phyloP scores from a whole-genome alignment of 352 stramenopile genomes.

The Blastocystis sp. region DNA sequence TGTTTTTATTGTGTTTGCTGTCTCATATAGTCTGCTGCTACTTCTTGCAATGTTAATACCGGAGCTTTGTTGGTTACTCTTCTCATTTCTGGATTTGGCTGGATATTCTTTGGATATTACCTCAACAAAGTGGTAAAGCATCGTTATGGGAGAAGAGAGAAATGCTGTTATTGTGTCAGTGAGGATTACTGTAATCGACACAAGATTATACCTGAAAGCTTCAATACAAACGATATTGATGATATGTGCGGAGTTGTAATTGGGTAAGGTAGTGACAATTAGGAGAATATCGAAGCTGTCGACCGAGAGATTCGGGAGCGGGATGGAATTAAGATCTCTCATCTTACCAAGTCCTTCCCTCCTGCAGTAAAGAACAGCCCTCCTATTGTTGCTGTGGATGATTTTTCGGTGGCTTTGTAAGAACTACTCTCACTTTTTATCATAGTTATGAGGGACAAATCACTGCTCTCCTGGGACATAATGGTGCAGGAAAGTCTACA shows the following conservation, averaged over 20 bases:
- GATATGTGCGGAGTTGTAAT: not conserved
- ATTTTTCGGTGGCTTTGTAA: constrained; percentile 31
- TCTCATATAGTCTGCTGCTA: not conserved
- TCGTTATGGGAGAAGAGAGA: constrained; percentile 21
- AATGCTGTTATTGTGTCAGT: constrained; percentile 28
- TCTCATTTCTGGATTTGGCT: constrained; percentile 14
- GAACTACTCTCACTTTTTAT: not conserved
- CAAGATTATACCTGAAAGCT: not conserved
- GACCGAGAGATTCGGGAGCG: not conserved
- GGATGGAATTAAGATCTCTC: constrained; percentile 1
- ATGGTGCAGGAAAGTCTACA: constrained; percentile 69
- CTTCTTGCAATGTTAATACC: not conserved
- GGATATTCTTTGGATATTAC: constrained; percentile 20
- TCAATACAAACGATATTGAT: not conserved
- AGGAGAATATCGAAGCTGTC: constrained; percentile 28
- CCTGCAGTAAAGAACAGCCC: not conserved
- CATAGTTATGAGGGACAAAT: constrained; percentile 65
- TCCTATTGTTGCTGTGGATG: constrained; percentile 44
- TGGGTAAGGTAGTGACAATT: not conserved
- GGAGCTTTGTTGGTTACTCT: not conserved
- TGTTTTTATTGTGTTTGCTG: not conserved
- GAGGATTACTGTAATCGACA: not conserved
- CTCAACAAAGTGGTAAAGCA: constrained; percentile 51
- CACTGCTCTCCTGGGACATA: constrained; percentile 66
- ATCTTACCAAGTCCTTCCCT: constrained; percentile 17